phyloP scores from a whole-genome alignment of 1,284 basidiomycete genomes.

The Puccinia coronata region DNA sequence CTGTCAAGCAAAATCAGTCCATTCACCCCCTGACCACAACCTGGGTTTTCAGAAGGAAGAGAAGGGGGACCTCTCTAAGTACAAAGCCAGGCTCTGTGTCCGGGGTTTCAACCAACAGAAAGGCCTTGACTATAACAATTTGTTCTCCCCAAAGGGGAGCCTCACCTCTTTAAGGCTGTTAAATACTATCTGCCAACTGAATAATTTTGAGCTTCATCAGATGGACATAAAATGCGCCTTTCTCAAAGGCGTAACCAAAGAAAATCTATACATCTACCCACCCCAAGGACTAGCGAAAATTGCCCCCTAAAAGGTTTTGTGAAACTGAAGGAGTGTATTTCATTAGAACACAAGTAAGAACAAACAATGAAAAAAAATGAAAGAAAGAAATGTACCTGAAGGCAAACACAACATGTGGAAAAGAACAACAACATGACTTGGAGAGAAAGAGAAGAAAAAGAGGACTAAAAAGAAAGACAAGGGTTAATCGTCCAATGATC shows the following conservation, averaged over 20 bases:
- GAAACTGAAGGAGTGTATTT: no score
- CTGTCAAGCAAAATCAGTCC: neutral
- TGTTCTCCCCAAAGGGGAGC: neutral
- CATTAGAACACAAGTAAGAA: no score
- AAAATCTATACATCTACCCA: no score
- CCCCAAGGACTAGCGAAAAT: no score
- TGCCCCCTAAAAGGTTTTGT: no score
- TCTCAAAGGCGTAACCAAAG: neutral
- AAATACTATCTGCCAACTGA: neutral
- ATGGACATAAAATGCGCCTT: slow-evolving; percentile 1
- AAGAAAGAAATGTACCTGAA: no score
- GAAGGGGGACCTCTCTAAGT: neutral
- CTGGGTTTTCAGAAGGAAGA: slow-evolving; percentile 16
- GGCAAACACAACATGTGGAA: no score
- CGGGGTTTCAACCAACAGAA: neutral
- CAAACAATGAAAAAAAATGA: no score
- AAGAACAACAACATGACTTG: no score
- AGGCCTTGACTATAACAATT: neutral
- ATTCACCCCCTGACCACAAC: neutral
- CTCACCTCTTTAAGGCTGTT: neutral
- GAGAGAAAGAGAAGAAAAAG: no score
- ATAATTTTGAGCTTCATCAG: neutral
- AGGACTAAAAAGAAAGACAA: no score
- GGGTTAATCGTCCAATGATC: neutral
- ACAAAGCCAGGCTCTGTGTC: no score